Percentiles rank a stretch among this genome's conserved stretches.
phyloP scores from a whole-genome alignment of 495 filamentous ascomycete genomes.

The Amniculicola lignicola region DNA sequence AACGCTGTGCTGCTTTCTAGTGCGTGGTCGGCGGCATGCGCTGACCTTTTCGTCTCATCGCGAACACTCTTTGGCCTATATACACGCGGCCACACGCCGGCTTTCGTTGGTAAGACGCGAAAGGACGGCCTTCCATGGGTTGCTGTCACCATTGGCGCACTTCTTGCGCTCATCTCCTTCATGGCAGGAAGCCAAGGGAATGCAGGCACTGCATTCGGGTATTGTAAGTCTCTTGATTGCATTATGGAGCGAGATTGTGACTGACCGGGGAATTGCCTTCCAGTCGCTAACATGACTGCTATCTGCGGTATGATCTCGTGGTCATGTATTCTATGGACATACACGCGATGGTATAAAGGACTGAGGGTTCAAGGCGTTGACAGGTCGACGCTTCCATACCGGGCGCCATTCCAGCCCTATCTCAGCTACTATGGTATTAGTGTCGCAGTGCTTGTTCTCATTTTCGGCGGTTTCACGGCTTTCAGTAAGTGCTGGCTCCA shows the following conservation, averaged over 20 bases:
- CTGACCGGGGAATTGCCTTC: too few species aligned
- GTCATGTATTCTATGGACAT: neutral
- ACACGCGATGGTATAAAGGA: neutral
- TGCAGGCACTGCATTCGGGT: neutral
- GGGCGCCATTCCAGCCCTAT: neutral
- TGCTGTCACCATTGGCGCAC: neutral
- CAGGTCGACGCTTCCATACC: neutral
- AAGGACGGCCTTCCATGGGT: neutral
- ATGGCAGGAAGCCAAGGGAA: neutral
- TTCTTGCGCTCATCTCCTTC: neutral
- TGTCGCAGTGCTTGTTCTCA: neutral
- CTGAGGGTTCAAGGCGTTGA: neutral
- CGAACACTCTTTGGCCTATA: slow-evolving; percentile 1
- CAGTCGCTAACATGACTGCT: neutral
- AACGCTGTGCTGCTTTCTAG: slow-evolving; percentile 4
- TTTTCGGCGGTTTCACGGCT: neutral
- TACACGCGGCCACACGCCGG: slow-evolving; percentile 43
- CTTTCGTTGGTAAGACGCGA: neutral
- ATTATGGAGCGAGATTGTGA: too few species aligned
- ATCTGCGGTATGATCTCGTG: neutral
- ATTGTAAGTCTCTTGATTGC: too few species aligned
- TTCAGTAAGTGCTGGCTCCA: neutral
- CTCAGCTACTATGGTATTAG: neutral
- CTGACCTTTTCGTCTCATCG: neutral
- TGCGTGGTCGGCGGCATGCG: neutral